Percentiles rank a stretch among this genome's conserved stretches.
Evolutionary conservation across 495 filamentous ascomycete genomes (phyloP).

Genomic region (Xylaria scruposa): DNA sequence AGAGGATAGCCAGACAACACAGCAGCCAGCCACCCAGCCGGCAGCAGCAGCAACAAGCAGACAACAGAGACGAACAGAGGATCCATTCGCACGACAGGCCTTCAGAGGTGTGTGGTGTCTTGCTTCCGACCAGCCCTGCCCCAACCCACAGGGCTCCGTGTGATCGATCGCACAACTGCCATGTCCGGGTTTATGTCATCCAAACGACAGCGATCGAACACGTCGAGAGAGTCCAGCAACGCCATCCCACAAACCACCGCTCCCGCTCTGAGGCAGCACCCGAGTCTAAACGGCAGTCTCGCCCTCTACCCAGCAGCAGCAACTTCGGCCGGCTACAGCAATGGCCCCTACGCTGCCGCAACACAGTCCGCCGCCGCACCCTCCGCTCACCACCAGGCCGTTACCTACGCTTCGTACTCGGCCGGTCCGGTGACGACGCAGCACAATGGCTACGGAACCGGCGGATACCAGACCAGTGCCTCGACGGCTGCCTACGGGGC

Average conservation of each 20-base stretch:
- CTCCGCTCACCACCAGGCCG: slow-evolving; percentile 30
- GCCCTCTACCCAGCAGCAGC: slow-evolving; percentile 34
- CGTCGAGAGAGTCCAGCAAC: slow-evolving; percentile 43
- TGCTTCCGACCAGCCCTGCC: neutral
- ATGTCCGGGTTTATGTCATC: slow-evolving; percentile 43
- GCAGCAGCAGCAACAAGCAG: neutral
- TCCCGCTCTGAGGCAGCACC: slow-evolving; percentile 28
- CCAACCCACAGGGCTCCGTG: slow-evolving; percentile 11
- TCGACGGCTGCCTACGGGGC: slow-evolving; percentile 35
- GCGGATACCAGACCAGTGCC: slow-evolving; percentile 32
- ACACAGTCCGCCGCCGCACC: slow-evolving; percentile 35
- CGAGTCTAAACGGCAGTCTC: slow-evolving; percentile 23
- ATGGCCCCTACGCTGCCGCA: slow-evolving; percentile 35
- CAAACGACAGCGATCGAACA: slow-evolving; percentile 47
- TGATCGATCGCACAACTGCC: slow-evolving; percentile 35
- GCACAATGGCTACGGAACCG: slow-evolving; percentile 35
- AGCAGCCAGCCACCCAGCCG: neutral
- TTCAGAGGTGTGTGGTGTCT: neutral
- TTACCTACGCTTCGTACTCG: slow-evolving; percentile 38
- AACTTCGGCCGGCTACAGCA: slow-evolving; percentile 33
- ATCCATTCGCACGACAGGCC: neutral
- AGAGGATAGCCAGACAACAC: slow-evolving; percentile 7
- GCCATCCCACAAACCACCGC: slow-evolving; percentile 30
- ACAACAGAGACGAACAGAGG: neutral
- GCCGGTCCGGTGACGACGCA: slow-evolving; percentile 38